phyloP scores from a whole-genome alignment of 129 eudicot genomes.

The Flaveria robusta region DNA sequence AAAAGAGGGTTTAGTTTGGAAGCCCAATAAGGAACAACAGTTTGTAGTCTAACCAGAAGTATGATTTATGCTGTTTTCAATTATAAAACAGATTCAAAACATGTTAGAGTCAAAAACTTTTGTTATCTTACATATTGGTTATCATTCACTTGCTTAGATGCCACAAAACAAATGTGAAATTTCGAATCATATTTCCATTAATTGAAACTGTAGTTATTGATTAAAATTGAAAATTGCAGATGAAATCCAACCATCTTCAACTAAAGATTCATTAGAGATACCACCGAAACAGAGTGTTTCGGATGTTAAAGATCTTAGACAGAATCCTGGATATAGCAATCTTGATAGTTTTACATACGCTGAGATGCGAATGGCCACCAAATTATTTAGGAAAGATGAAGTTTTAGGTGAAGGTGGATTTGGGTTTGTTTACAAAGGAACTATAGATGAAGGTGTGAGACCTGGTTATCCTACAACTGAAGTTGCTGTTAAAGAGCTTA shows the following conservation, averaged over 20 bases:
- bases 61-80: slow-evolving; percentile 16
- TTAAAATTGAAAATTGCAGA: slow-evolving; percentile 38
- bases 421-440: slow-evolving; percentile 91
- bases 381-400: slow-evolving; percentile 74
- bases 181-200: slow-evolving; percentile 4
- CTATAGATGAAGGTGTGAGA: slow-evolving; percentile 78
- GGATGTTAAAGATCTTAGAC: slow-evolving; percentile 72
- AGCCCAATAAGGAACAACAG: too few species aligned
- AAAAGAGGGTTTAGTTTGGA: too few species aligned
- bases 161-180: too few species aligned
- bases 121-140: too few species aligned
- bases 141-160: too few species aligned
- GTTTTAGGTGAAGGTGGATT: slow-evolving; percentile 97
- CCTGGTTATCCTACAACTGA: slow-evolving; percentile 59
- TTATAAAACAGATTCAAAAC: neutral
- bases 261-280: slow-evolving; percentile 33
- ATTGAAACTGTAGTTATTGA: slow-evolving; percentile 1
- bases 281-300: slow-evolving; percentile 31
- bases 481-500: slow-evolving; percentile 94
- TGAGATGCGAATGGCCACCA: slow-evolving; percentile 89
- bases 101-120: too few species aligned
- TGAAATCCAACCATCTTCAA: slow-evolving; percentile 27
- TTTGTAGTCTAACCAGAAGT: neutral
- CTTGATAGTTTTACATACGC: slow-evolving; percentile 85
- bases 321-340: slow-evolving; percentile 74